Evolutionary conservation across 371 early-diverging fungal species (phyloP).

Genomic region (Mucor piriformis): DNA sequence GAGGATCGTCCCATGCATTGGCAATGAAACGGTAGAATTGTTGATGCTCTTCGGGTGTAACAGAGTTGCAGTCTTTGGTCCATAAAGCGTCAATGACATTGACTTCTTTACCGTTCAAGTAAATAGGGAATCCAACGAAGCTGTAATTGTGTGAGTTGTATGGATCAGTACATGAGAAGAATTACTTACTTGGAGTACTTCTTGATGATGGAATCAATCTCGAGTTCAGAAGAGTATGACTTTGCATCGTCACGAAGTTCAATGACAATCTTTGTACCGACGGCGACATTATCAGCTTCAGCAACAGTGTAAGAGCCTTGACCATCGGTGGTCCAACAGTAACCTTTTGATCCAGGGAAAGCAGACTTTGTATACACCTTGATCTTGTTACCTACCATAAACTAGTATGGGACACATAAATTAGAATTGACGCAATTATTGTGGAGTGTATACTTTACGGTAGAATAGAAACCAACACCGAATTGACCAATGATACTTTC

Average conservation of each 20-base stretch:
- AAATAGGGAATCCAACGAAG: conserved; percentile 97
- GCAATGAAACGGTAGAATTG: conserved; percentile 88
- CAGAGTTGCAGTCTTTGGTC: conserved; percentile 80
- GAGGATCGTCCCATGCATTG: conserved; percentile 74
- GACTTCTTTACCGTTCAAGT: conserved; percentile 73
- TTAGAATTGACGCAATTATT: no score
- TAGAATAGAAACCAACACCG: conserved; percentile 92
- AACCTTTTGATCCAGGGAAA: conserved; percentile 72
- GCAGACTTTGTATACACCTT: conserved; percentile 83
- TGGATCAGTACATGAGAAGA: conserved; percentile 44
- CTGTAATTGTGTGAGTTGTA: background rate
- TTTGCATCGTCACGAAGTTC: conserved; percentile 89
- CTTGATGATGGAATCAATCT: conserved; percentile 81
- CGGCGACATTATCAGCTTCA: conserved; percentile 73
- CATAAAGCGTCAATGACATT: conserved; percentile 95
- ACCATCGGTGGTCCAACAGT: conserved; percentile 87
- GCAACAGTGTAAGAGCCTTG: conserved; percentile 78
- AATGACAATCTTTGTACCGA: conserved; percentile 95
- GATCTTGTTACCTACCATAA: conserved; percentile 87
- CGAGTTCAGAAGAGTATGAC: conserved; percentile 79
- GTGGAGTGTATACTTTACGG: conserved; percentile 45
- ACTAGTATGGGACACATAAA: conserved; percentile 35
- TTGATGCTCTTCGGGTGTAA: conserved; percentile 88
- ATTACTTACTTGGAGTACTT: conserved; percentile 90
- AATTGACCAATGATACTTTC: conserved; percentile 97